Percentiles rank a stretch among this genome's conserved stretches.
Evolutionary conservation across 176 grass and related monocot genomes (phyloP).

Genomic region (Rhynchospora breviuscula): DNA sequence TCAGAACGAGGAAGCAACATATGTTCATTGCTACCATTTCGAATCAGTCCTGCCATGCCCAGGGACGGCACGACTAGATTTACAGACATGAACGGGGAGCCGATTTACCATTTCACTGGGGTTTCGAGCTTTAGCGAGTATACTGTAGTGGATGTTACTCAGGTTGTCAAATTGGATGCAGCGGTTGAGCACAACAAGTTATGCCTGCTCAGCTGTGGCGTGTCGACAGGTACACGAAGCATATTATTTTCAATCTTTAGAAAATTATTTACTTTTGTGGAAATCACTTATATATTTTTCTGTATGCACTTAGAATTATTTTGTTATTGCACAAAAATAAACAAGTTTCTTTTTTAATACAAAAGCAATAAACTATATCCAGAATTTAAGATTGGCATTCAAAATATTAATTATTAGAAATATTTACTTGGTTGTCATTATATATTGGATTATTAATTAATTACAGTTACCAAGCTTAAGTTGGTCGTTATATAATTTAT

Average conservation of each 20-base stretch:
- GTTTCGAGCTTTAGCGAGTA: slow-evolving; percentile 79
- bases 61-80: slow-evolving; percentile 45
- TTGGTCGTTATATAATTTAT: no score
- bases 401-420: background rate
- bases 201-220: slow-evolving; percentile 76
- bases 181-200: slow-evolving; percentile 32
- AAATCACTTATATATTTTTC: background rate
- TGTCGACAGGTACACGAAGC: slow-evolving; percentile 43
- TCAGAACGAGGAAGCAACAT: slow-evolving; percentile 69
- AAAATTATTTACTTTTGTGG: background rate
- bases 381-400: background rate
- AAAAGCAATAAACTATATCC: background rate
- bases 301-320: background rate
- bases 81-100: slow-evolving; percentile 31
- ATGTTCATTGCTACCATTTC: slow-evolving; percentile 52
- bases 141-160: slow-evolving; percentile 69
- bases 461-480: background rate
- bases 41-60: slow-evolving; percentile 36
- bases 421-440: background rate
- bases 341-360: background rate
- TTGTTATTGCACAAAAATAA: background rate
- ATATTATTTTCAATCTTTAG: background rate
- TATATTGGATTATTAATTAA: background rate
- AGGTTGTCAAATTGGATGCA: slow-evolving; percentile 41
- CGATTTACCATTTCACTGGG: slow-evolving; percentile 49